These are phyloP conservation scores for Phytophthora idaei DNA, from an alignment of 352 stramenopile species.

Conservation along the genomic window DNA sequence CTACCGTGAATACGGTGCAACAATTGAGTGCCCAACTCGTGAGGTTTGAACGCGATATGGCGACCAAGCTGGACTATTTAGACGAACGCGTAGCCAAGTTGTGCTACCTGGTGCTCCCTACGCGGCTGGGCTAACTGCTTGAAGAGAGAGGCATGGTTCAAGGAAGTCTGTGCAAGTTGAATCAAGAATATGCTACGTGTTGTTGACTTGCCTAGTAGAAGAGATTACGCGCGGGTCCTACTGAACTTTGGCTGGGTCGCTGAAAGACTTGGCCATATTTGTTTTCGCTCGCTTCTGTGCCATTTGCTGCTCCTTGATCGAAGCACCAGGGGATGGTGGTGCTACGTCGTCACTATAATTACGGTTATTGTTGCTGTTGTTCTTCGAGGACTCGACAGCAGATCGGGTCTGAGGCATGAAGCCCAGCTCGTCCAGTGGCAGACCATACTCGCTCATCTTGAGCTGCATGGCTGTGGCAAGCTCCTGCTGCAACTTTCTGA, in stretches of 20 bases:
- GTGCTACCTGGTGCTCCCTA: constrained; percentile 47
- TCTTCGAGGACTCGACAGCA: constrained; percentile 11
- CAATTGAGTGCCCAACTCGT: constrained; percentile 52
- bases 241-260: constrained; percentile 18
- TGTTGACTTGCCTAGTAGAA: constrained; percentile 1
- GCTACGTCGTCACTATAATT: constrained; percentile 2
- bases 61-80: constrained; percentile 63
- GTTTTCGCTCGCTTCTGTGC: constrained; percentile 24
- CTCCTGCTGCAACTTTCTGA: constrained; percentile 84
- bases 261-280: constrained; percentile 14
- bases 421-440: constrained; percentile 90
- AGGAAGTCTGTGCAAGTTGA: constrained; percentile 3
- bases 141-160: not conserved
- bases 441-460: constrained; percentile 92
- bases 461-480: constrained; percentile 75
- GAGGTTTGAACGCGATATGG: constrained; percentile 59
- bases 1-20: constrained; percentile 39
- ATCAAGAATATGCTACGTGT: constrained; percentile 14
- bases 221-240: not conserved
- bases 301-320: constrained; percentile 23
- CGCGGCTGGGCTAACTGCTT: constrained; percentile 29
- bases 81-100: constrained; percentile 70
- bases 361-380: constrained; percentile 38
- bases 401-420: constrained; percentile 49
- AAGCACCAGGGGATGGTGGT: constrained; percentile 1